Evolutionary conservation across 2,329 filamentous ascomycete species (phyloP).

Genomic region (Ophiocordyceps camponoti-leonardi): DNA sequence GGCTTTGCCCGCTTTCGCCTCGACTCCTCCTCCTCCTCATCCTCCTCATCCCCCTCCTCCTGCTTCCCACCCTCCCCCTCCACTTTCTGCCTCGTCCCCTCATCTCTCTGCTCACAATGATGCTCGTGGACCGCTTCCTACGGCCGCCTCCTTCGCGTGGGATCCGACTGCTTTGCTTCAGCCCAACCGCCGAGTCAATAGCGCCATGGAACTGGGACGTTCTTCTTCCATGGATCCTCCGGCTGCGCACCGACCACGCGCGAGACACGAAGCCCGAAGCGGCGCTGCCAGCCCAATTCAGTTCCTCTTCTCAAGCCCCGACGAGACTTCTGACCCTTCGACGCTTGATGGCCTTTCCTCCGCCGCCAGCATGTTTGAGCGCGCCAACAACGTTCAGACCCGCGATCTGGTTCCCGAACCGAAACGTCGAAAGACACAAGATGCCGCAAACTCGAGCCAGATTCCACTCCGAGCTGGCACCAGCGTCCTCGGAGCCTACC

Average conservation of each 20-base stretch:
- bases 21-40: neutral
- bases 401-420: constrained; percentile 15
- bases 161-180: constrained; percentile 23
- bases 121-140: constrained; percentile 8
- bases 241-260: constrained; percentile 5
- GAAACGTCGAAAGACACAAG: constrained; percentile 47
- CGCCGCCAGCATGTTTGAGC: constrained; percentile 1
- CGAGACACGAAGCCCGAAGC: constrained; percentile 8
- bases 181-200: constrained; percentile 15
- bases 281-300: constrained; percentile 16
- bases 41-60: neutral
- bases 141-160: constrained; percentile 15
- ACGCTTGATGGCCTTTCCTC: constrained; percentile 9
- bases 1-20: neutral
- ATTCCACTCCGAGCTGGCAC: constrained; percentile 22
- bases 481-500: constrained; percentile 46
- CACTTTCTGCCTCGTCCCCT: neutral
- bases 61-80: too few relatives aligned
- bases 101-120: neutral
- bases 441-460: constrained; percentile 18
- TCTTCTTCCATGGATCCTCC: constrained; percentile 8
- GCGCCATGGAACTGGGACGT: constrained; percentile 10
- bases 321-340: constrained; percentile 15
- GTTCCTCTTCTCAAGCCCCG: constrained; percentile 24
- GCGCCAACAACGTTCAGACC: neutral